Conservation (phyloP, 2,329 filamentous ascomycete species). For the Colletotrichum truncatum region DNA sequence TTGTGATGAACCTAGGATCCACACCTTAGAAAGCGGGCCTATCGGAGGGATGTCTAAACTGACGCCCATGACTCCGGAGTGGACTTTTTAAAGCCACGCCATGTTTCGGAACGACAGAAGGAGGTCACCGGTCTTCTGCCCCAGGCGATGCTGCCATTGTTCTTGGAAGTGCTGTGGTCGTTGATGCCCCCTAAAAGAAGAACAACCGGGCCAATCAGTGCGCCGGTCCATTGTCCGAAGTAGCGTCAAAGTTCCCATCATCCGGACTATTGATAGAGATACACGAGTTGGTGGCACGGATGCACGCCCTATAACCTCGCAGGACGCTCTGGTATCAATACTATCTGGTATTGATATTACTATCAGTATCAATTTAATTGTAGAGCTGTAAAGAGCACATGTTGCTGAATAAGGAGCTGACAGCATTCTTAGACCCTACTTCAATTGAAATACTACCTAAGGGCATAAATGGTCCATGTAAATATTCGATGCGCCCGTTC, state of each 20-base stretch:
- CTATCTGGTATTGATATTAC: no score
- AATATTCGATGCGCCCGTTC: no score
- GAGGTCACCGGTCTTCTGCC: no score
- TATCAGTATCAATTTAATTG: no score
- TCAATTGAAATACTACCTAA: no score
- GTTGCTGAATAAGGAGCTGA: no score
- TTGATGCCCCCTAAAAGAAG: neutral
- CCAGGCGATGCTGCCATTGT: neutral
- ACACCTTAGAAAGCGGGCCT: neutral
- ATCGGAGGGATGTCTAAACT: neutral
- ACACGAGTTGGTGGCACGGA: neutral
- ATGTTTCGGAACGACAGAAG: neutral
- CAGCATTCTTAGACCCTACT: no score
- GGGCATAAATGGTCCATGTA: no score
- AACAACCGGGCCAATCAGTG: neutral
- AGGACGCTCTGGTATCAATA: no score
- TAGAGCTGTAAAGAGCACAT: no score
- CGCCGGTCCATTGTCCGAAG: neutral
- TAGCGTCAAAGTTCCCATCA: neutral
- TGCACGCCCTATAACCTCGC: neutral
- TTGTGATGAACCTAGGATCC: neutral
- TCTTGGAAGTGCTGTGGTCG: neutral
- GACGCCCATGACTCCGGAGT: neutral
- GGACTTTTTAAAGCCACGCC: neutral
- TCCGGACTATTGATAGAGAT: conserved; percentile 5